These are phyloP conservation scores for Boletus tomentosulus DNA, from an alignment of 768 basidiomycete species.

Conservation along the genomic window DNA sequence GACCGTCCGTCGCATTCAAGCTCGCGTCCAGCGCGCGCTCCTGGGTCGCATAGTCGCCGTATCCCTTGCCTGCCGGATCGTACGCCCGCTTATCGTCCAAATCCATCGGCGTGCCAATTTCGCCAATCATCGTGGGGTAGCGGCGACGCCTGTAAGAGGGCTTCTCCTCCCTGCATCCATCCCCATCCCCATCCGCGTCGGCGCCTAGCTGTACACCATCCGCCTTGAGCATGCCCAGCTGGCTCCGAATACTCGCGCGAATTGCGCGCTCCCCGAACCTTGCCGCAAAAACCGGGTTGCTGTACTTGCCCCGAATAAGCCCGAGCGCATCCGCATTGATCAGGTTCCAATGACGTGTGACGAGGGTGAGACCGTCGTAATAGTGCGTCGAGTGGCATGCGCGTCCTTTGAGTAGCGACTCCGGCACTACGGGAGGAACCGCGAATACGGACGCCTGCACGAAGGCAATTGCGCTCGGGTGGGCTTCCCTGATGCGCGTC, in stretches of 20 bases:
- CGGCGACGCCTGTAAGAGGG: constrained; percentile 1
- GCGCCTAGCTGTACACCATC: constrained; percentile 64
- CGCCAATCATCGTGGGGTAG: constrained; percentile 91
- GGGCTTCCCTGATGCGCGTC: constrained; percentile 54
- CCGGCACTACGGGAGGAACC: constrained; percentile 59
- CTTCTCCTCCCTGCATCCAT: not conserved
- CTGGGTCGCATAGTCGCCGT: constrained; percentile 75
- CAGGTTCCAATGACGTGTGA: constrained; percentile 92
- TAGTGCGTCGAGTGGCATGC: constrained; percentile 80
- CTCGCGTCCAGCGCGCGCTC: constrained; percentile 86
- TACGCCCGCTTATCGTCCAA: constrained; percentile 88
- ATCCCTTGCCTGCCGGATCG: constrained; percentile 41
- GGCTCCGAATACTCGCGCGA: constrained; percentile 73
- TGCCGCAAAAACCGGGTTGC: constrained; percentile 61
- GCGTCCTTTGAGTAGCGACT: constrained; percentile 58
- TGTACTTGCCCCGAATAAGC: constrained; percentile 80
- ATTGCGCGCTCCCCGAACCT: constrained; percentile 83
- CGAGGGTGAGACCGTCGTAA: constrained; percentile 90
- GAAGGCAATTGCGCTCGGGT: constrained; percentile 85
- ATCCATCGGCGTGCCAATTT: constrained; percentile 94
- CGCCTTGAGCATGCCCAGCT: constrained; percentile 72
- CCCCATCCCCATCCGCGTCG: not conserved
- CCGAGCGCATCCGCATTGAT: constrained; percentile 96
- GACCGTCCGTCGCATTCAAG: constrained; percentile 72
- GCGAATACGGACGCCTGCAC: constrained; percentile 90